Percentiles rank a stretch among this genome's conserved stretches.
These are phyloP conservation scores for Russula virescens DNA, from an alignment of 768 basidiomycete species.

Conservation along the genomic window DNA sequence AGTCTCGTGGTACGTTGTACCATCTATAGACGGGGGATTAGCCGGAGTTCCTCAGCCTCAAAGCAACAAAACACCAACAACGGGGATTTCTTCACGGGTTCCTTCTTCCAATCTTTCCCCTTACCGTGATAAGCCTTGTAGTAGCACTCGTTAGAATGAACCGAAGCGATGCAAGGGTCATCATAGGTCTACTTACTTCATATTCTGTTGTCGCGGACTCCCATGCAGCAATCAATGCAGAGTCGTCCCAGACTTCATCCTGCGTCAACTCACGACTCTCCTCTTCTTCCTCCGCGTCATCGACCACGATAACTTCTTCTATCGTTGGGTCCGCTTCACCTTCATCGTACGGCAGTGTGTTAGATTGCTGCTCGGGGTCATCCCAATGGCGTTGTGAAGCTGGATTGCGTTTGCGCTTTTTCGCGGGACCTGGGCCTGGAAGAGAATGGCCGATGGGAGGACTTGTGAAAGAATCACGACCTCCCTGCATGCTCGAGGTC, in stretches of 20 bases:
- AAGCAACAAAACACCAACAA: constrained; percentile 45
- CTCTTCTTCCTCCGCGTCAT: constrained; percentile 38
- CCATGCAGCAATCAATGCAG: constrained; percentile 78
- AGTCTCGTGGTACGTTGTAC: constrained; percentile 58
- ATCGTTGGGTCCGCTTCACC: constrained; percentile 11
- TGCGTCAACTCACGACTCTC: constrained; percentile 62
- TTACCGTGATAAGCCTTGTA: constrained; percentile 59
- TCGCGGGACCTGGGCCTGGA: constrained; percentile 17
- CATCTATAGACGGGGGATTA: constrained; percentile 44
- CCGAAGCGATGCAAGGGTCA: not conserved
- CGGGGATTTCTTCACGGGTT: constrained; percentile 64
- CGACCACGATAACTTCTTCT: constrained; percentile 22
- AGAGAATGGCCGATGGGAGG: constrained; percentile 14
- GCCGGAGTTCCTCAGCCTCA: constrained; percentile 1
- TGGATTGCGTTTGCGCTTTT: constrained; percentile 21
- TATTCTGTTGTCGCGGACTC: constrained; percentile 81
- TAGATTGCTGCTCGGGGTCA: constrained; percentile 31
- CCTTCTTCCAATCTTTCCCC: constrained; percentile 66
- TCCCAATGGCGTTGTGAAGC: constrained; percentile 39
- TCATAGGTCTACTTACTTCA: constrained; percentile 38
- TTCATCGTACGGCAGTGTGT: constrained; percentile 33
- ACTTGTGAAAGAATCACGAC: constrained; percentile 13
- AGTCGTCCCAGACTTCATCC: constrained; percentile 83
- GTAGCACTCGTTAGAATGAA: not conserved
- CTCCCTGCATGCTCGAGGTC: constrained; percentile 15